phyloP scores from a whole-genome alignment of 2,329 filamentous ascomycete genomes.

The Didymellaceae sp. region DNA sequence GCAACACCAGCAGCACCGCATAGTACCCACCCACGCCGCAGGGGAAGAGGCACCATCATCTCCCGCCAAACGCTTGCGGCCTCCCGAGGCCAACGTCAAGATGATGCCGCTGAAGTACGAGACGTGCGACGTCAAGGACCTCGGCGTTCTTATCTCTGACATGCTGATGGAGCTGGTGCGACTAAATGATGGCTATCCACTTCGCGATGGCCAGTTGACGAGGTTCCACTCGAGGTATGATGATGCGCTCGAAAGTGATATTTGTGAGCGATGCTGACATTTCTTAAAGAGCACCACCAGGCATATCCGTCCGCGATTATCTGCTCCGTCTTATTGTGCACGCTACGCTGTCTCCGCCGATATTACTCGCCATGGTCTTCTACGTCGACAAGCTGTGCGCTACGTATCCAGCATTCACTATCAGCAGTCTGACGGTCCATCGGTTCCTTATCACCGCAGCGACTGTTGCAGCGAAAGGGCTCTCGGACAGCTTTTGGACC shows the following conservation, averaged over 20 bases:
- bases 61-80: slow-evolving; percentile 41
- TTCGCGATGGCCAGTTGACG: slow-evolving; percentile 85
- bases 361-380: slow-evolving; percentile 98
- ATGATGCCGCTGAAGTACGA: slow-evolving; percentile 79
- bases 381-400: slow-evolving; percentile 96
- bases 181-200: slow-evolving; percentile 86
- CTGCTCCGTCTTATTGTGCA: slow-evolving; percentile 91
- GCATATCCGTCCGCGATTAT: slow-evolving; percentile 94
- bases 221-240: slow-evolving; percentile 89
- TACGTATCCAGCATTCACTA: slow-evolving; percentile 91
- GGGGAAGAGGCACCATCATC: slow-evolving; percentile 25
- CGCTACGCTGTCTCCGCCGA: slow-evolving; percentile 88
- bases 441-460: slow-evolving; percentile 95
- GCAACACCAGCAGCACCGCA: slow-evolving; percentile 2
- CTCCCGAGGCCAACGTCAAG: slow-evolving; percentile 56
- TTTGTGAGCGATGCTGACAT: slow-evolving; percentile 11
- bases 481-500: slow-evolving; percentile 98
- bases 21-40: not conserved
- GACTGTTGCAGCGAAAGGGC: slow-evolving; percentile 92
- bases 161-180: slow-evolving; percentile 96
- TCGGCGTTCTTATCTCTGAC: slow-evolving; percentile 88
- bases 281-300: slow-evolving; percentile 70
- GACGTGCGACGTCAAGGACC: slow-evolving; percentile 78
- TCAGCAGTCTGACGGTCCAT: slow-evolving; percentile 95
- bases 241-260: not conserved